Evolutionary conservation across 768 basidiomycete genomes (phyloP).

Genomic region (Suillus subalutaceus): DNA sequence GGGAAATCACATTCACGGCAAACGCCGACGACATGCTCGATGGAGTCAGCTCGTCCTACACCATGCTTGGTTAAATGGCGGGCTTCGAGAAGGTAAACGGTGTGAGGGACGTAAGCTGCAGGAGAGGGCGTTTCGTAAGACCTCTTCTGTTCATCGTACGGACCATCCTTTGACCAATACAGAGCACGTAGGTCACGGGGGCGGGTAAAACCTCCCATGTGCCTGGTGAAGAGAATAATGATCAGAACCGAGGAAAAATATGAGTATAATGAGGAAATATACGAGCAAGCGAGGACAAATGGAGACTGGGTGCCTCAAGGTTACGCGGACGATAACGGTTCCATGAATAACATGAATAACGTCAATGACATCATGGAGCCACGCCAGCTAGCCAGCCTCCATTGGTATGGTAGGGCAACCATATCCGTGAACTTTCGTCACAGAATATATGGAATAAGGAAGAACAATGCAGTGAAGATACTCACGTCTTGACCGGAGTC

Average conservation of each 20-base stretch:
- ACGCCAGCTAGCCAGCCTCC: not conserved
- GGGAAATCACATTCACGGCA: constrained; percentile 38
- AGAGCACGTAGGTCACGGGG: constrained; percentile 35
- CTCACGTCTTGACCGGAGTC: constrained; percentile 41
- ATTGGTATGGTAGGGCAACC: not conserved
- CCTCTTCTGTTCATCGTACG: constrained; percentile 28
- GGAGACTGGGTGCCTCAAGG: not conserved
- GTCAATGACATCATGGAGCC: constrained; percentile 5
- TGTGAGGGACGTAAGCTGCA: constrained; percentile 44
- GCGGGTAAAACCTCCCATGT: constrained; percentile 42
- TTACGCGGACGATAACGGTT: not conserved
- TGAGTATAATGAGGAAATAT: constrained; percentile 14
- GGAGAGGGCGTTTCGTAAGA: constrained; percentile 35
- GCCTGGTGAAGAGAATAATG: constrained; percentile 33
- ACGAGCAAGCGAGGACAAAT: not conserved
- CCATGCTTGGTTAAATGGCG: constrained; percentile 36
- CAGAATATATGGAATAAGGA: not conserved
- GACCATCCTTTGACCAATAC: constrained; percentile 43
- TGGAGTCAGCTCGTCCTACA: constrained; percentile 32
- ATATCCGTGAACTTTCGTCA: not conserved
- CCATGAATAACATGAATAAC: not conserved
- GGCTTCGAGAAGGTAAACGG: constrained; percentile 44
- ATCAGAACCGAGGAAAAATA: not conserved
- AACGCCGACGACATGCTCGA: constrained; percentile 36
- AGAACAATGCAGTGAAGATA: not conserved